Base-by-base conservation (phyloP, 805 yeast species). In the Candida anglica region DNA sequence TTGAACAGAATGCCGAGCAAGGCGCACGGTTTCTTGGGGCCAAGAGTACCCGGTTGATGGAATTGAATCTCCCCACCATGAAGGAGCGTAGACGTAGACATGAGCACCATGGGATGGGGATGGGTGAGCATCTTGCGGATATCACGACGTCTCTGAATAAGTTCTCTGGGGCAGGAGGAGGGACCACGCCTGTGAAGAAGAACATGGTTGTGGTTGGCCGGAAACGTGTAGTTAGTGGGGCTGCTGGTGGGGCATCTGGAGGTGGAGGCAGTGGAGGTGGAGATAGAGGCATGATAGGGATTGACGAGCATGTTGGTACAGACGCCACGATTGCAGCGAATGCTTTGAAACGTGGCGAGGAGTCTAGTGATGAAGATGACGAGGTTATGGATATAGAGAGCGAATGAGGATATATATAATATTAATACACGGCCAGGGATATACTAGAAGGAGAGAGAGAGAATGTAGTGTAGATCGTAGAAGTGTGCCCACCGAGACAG, bases 351-450 rank as follows among this genome's bases (percentile, higher is more conserved):
- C 48, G 59, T 28, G 80, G 79, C 2, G 73, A 67, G 27, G 70
- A 58, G 13, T 60, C 71, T 6, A 71, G 77, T 45, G 77, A 71
- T 36, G 80, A 71, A 32, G 79, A 66, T 28, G 77, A 69, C 38
- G 69, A 73, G 32, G 48, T 59, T 1, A 77, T 77, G 84, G 82
- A 77, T 46, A 63, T 76, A 15, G 81, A 75, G 38, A 73, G 78
- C 49, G 81, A 76, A 34, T 75, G 11, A n/a, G n/a, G n/a, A n/a
- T n/a, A n/a, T n/a, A n/a, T n/a, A n/a, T n/a, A n/a, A 19, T 15
- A 15, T 15, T 21, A 22, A 21, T 13, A 14, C 33, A 4, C 17
- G n/a, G 25, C 17, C 4, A 10, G 30, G n/a, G 22, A 20, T 16
- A 23, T 14, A 7, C 19, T 11, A 5, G 6, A 16, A 15, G n/a